phyloP scores from a whole-genome alignment of 345 rosid species.

The Hevea brasiliensis region DNA sequence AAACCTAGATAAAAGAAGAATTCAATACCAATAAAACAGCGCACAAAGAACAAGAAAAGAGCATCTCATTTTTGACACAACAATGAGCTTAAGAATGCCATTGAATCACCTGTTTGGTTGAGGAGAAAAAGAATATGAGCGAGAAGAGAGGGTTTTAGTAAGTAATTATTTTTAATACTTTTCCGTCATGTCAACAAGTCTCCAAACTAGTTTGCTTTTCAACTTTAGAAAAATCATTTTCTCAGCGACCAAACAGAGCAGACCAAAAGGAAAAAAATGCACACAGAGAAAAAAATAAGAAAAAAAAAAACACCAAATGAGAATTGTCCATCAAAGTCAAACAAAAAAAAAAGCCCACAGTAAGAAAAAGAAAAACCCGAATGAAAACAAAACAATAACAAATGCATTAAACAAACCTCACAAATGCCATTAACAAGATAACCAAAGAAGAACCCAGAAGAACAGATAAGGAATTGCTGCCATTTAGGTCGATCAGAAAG shows the following conservation, averaged over 20 bases:
- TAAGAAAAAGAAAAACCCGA: no score
- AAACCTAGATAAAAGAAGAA: neutral
- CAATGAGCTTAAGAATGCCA: neutral
- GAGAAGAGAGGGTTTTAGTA: no score
- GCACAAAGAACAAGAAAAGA: neutral
- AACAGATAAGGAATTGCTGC: constrained; percentile 84
- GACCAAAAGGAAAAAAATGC: neutral
- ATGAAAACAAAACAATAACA: no score
- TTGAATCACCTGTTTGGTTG: neutral
- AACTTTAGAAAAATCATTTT: neutral
- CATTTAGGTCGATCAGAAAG: constrained; percentile 69
- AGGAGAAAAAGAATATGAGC: neutral
- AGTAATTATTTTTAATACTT: neutral
- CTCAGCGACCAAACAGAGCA: constrained; percentile 14
- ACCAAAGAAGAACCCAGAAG: constrained; percentile 95
- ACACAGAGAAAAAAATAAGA: neutral
- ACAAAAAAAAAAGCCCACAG: no score
- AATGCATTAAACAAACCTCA: constrained; percentile 53
- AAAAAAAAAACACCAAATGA: neutral
- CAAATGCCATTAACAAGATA: constrained; percentile 93
- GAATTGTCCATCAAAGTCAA: neutral
- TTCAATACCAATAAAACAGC: constrained; percentile 17
- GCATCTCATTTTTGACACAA: neutral
- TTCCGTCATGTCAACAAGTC: neutral
- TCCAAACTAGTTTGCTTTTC: neutral